These are phyloP conservation scores for Phytopythium ostracodes DNA, from an alignment of 352 stramenopile genomes.

Conservation along the genomic window DNA sequence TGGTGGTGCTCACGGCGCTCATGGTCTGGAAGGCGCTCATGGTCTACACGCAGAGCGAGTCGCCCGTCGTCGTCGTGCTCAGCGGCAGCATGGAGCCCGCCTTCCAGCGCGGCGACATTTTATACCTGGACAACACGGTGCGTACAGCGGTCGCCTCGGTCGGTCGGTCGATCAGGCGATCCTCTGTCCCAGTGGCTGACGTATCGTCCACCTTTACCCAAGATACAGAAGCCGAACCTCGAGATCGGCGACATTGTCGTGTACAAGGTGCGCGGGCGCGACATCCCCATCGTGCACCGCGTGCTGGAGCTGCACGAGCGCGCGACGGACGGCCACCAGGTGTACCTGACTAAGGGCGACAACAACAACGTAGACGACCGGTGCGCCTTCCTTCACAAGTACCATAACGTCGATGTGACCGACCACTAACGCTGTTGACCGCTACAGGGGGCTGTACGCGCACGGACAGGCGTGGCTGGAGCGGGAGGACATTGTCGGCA, in stretches of 20 bases:
- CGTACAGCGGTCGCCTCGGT: too few relatives aligned
- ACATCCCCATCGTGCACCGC: constrained; percentile 99
- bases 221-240: constrained; percentile 55
- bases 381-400: constrained; percentile 13
- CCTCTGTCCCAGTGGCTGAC: too few relatives aligned
- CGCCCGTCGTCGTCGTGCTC: constrained; percentile 98
- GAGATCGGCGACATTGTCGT: constrained; percentile 92
- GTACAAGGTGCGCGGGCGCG: constrained; percentile 97
- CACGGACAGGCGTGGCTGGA: constrained; percentile 98
- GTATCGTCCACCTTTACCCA: too few relatives aligned
- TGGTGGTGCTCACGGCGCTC: constrained; percentile 98
- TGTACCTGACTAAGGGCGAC: constrained; percentile 99
- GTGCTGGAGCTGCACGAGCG: constrained; percentile 96
- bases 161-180: too few relatives aligned
- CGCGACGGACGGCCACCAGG: constrained; percentile 83
- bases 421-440: neutral
- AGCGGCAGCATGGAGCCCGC: constrained; percentile 98
- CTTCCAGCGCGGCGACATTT: constrained; percentile 98
- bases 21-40: constrained; percentile 99
- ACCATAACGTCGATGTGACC: too few relatives aligned
- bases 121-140: constrained; percentile 97
- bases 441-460: constrained; percentile 91
- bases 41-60: constrained; percentile 96
- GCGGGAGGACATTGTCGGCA: constrained; percentile 97
- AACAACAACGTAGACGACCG: constrained; percentile 99